Percentiles rank a stretch among this genome's conserved stretches.
Evolutionary conservation across 2,329 filamentous ascomycete species (phyloP).

Genomic region (Magnaporthiopsis rhizophila): DNA sequence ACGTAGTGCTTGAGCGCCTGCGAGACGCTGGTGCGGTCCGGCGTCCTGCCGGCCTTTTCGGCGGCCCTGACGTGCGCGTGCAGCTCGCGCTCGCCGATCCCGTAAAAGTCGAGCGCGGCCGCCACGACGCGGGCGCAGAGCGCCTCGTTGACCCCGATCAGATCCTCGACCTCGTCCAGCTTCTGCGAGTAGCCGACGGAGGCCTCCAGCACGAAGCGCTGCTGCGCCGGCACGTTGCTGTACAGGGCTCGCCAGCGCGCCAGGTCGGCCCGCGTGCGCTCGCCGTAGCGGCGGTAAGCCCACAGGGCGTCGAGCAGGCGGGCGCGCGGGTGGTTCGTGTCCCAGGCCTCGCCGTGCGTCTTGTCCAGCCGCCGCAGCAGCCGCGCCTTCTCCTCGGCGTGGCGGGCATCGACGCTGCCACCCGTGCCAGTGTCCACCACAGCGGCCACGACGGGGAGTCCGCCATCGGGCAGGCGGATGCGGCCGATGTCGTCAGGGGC

Average conservation of each 20-base stretch:
- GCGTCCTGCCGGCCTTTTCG: conserved; percentile 30
- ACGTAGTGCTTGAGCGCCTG: conserved; percentile 51
- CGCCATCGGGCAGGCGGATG: background rate
- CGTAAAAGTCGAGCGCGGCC: conserved; percentile 37
- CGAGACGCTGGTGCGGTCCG: conserved; percentile 29
- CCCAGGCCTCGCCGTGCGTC: conserved; percentile 22
- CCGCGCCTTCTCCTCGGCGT: conserved; percentile 9
- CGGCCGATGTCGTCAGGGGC: background rate
- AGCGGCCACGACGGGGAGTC: background rate
- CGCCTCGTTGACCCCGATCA: conserved; percentile 35
- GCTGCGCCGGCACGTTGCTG: conserved; percentile 24
- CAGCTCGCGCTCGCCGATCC: conserved; percentile 34
- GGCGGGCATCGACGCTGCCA: background rate
- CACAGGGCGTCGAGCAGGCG: conserved; percentile 31
- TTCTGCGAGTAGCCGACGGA: conserved; percentile 49
- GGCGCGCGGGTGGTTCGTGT: conserved; percentile 27
- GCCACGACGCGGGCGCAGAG: conserved; percentile 38
- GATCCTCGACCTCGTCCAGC: conserved; percentile 32
- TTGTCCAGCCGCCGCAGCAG: conserved; percentile 22
- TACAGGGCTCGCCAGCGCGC: conserved; percentile 27
- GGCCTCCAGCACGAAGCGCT: conserved; percentile 42
- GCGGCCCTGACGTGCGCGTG: conserved; percentile 30
- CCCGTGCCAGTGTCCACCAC: background rate
- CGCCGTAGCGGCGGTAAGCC: conserved; percentile 27
- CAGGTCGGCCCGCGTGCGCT: conserved; percentile 27